Base-by-base conservation (phyloP, 2,329 filamentous ascomycete genomes). In the Nemania serpens region DNA sequence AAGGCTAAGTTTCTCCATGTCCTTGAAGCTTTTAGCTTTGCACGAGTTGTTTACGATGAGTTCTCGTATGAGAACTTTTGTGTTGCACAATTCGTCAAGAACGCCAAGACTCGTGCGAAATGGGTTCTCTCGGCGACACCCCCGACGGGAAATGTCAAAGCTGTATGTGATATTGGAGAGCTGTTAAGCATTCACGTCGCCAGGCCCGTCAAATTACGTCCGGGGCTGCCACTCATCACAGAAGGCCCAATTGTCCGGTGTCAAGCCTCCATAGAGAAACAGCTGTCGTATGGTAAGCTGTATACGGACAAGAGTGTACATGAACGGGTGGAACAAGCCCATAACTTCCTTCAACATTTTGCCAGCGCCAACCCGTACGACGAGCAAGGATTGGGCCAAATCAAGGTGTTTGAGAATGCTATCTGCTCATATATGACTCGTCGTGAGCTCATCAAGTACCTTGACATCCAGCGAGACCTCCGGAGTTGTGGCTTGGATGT, bases 51-150 rank as follows among this genome's bases (percentile, higher is more conserved):
- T 10, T 76, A 76, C 64, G 79, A 81, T 58, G 79, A 81, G 60
- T 79, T 77, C 62, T 78, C 78, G 0, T 80, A 80, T 58, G 66
- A 73, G 39, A 72, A 77, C 22, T 59, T 60, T 3, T 29, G 59
- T 2, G 67, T 75, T 2, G 62, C 69, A 0, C 64, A 72, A 7
- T 79, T 80, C 62, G 65, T 80, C 20, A 63, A 65, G 17, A 68
- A 73, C 9, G 66, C 66, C 6, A 53, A 70, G 0, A 73, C 78
- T 3, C 63, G 61, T 20, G 69, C 75, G 9, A 80, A 78, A 53
- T 81, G 78, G 78, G 70, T 79, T 34, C 69, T 81, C 1, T 80
- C 78, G 0, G 79, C 76, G 1, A 81, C 79, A 0, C 78, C 78
- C 0, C 75, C 76, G 1, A 70, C 76, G 0, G 66, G 67, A 4